phyloP scores from a whole-genome alignment of 202 grass and related monocot species.

The Setaria italica region DNA sequence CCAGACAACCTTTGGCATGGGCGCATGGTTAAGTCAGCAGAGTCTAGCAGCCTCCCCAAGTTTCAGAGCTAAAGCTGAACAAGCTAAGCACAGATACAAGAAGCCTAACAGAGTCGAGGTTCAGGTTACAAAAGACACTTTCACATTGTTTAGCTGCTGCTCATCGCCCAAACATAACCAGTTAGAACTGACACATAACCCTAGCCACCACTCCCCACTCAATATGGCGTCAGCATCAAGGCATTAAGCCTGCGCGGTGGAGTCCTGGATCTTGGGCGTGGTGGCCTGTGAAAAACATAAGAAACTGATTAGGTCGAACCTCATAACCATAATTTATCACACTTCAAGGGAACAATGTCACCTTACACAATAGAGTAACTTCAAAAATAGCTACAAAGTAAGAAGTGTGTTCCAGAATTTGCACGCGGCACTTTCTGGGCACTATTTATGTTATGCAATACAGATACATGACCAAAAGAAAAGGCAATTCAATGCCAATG shows the following conservation, averaged over 20 bases:
- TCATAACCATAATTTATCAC: neutral
- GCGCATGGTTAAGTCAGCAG: neutral
- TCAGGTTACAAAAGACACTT: slow-evolving; percentile 11
- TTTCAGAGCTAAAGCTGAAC: neutral
- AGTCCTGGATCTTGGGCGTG: slow-evolving; percentile 49
- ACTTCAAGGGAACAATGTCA: neutral
- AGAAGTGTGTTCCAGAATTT: neutral
- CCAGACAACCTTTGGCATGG: neutral
- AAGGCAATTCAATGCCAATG: neutral
- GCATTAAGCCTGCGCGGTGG: slow-evolving; percentile 53
- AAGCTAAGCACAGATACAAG: slow-evolving; percentile 21
- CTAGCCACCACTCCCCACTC: neutral
- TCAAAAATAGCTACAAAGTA: neutral
- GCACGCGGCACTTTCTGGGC: slow-evolving; percentile 24
- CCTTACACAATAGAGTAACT: neutral
- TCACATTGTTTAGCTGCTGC: slow-evolving; percentile 5
- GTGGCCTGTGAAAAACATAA: slow-evolving; percentile 43
- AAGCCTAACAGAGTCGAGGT: neutral
- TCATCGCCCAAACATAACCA: neutral
- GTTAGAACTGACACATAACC: neutral
- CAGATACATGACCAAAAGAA: slow-evolving; percentile 14
- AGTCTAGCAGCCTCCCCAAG: neutral
- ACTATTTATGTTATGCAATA: neutral
- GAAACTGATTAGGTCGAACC: slow-evolving; percentile 3
- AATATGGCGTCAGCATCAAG: slow-evolving; percentile 38